phyloP scores from a whole-genome alignment of 2,329 filamentous ascomycete species.

The Hortaea werneckii region DNA sequence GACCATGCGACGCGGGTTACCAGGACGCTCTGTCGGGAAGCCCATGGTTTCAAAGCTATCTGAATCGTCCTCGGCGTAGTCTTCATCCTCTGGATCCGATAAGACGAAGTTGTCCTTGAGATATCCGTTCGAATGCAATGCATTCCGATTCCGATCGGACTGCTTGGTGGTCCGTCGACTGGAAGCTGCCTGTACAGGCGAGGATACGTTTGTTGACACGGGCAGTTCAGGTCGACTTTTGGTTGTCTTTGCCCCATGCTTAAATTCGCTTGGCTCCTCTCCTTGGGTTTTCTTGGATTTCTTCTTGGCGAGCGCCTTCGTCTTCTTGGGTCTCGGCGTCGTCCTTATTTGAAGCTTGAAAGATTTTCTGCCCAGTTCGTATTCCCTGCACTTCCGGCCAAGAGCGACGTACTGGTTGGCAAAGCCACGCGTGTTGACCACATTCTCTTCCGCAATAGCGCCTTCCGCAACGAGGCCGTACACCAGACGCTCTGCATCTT shows the following conservation, averaged over 20 bases:
- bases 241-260: constrained; percentile 21
- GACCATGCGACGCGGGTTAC: constrained; percentile 30
- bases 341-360: constrained; percentile 45
- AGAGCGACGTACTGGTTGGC: constrained; percentile 59
- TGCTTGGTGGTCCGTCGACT: constrained; percentile 24
- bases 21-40: constrained; percentile 34
- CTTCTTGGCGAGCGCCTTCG: constrained; percentile 20
- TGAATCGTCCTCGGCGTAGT: constrained; percentile 34
- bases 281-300: constrained; percentile 19
- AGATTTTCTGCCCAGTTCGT: constrained; percentile 32
- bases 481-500: constrained; percentile 77
- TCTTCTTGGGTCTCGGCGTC: constrained; percentile 18
- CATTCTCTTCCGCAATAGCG: constrained; percentile 54
- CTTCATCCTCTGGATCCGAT: constrained; percentile 21
- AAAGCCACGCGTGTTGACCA: constrained; percentile 46
- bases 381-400: constrained; percentile 37
- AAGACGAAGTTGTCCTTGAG: constrained; percentile 28
- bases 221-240: constrained; percentile 39
- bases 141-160: constrained; percentile 17
- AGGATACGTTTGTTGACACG: constrained; percentile 57
- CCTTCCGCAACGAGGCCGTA: constrained; percentile 63
- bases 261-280: background rate
- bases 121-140: constrained; percentile 25
- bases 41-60: constrained; percentile 21
- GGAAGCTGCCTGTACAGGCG: constrained; percentile 44